phyloP scores from a whole-genome alignment of 495 filamentous ascomycete species.

The Immersiella caudata region DNA sequence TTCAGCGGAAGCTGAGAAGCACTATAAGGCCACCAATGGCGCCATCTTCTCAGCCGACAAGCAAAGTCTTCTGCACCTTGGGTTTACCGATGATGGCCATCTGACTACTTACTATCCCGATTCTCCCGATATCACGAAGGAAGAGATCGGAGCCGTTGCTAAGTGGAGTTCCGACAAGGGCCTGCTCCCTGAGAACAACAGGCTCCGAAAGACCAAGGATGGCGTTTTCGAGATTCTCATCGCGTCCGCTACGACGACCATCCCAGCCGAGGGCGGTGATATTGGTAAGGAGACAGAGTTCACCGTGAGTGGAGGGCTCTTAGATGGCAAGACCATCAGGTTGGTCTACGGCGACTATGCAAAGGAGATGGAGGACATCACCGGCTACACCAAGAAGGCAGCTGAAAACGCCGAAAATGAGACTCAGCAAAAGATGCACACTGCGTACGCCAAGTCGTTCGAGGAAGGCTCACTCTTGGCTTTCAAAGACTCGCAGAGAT shows the following conservation, averaged over 20 bases:
- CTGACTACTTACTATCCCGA: slow-evolving; percentile 92
- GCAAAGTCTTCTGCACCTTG: slow-evolving; percentile 76
- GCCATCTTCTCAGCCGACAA: slow-evolving; percentile 73
- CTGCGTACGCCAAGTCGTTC: slow-evolving; percentile 83
- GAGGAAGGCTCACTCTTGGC: slow-evolving; percentile 79
- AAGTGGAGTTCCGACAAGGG: slow-evolving; percentile 75
- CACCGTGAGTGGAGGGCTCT: slow-evolving; percentile 61
- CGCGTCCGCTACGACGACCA: slow-evolving; percentile 62
- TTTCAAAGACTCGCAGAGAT: slow-evolving; percentile 87
- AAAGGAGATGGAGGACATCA: slow-evolving; percentile 78
- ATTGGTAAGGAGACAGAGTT: slow-evolving; percentile 67
- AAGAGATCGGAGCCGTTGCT: slow-evolving; percentile 74
- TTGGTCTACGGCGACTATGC: slow-evolving; percentile 84
- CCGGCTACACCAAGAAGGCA: slow-evolving; percentile 70
- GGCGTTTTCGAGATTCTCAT: slow-evolving; percentile 81
- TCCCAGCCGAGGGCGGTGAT: slow-evolving; percentile 65
- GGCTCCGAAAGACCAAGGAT: slow-evolving; percentile 72
- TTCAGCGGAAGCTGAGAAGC: slow-evolving; percentile 60
- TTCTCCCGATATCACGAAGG: slow-evolving; percentile 80
- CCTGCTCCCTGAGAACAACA: slow-evolving; percentile 79
- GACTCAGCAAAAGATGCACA: slow-evolving; percentile 81
- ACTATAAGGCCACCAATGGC: slow-evolving; percentile 69
- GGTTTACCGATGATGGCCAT: slow-evolving; percentile 80
- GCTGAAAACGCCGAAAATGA: slow-evolving; percentile 78
- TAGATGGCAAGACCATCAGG: slow-evolving; percentile 67